phyloP scores from a whole-genome alignment of 306 rosid genomes.

The Malus fusca region DNA sequence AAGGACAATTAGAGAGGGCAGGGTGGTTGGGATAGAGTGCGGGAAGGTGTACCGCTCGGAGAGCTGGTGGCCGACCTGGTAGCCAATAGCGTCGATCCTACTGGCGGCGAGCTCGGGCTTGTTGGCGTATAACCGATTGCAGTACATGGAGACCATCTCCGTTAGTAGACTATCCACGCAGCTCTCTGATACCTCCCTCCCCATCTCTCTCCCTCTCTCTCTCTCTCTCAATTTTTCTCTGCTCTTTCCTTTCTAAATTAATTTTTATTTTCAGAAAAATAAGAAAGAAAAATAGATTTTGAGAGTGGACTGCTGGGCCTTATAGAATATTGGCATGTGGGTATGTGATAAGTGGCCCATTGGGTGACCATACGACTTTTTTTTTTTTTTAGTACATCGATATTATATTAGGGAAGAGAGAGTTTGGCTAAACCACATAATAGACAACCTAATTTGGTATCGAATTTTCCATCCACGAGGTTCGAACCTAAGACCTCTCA shows the following conservation, averaged over 20 bases:
- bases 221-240: not conserved
- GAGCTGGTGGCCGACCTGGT: slow-evolving; percentile 97
- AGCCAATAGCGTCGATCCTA: slow-evolving; percentile 92
- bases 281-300: no score
- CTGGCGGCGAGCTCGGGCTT: slow-evolving; percentile 96
- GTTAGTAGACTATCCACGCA: slow-evolving; percentile 79
- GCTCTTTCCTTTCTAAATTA: not conserved
- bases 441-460: no score
- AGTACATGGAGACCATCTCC: slow-evolving; percentile 82
- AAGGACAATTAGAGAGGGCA: not conserved
- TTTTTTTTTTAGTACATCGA: no score
- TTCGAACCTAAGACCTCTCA: no score
- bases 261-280: no score
- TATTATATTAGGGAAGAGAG: no score
- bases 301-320: no score
- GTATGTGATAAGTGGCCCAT: no score
- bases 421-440: no score
- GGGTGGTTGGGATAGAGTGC: not conserved
- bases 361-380: no score
- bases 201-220: slow-evolving; percentile 37
- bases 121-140: slow-evolving; percentile 77
- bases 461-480: no score
- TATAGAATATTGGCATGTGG: no score
- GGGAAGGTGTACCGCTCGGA: slow-evolving; percentile 66
- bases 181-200: slow-evolving; percentile 83